Conservation (phyloP, 768 basidiomycete genomes). For the Lyophyllum semitale region DNA sequence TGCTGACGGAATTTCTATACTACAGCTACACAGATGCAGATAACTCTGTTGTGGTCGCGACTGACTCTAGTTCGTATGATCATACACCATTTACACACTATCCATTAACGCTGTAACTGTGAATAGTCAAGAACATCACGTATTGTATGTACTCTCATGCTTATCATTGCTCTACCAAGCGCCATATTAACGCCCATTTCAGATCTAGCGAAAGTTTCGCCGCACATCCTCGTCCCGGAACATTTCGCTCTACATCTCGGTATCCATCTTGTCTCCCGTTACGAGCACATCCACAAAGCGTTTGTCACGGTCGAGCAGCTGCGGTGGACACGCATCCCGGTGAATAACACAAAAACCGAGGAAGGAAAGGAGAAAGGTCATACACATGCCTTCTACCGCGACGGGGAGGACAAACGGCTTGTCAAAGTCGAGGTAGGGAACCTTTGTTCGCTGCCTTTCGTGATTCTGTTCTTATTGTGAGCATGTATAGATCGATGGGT, state of each 20-base stretch:
- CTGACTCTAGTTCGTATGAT: slow-evolving; percentile 75
- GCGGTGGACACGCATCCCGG: slow-evolving; percentile 79
- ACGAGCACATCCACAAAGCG: slow-evolving; percentile 72
- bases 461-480: background rate
- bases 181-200: background rate
- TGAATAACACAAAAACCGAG: slow-evolving; percentile 39
- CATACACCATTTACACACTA: background rate
- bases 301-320: slow-evolving; percentile 76
- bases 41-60: slow-evolving; percentile 86
- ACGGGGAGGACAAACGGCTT: slow-evolving; percentile 87
- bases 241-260: slow-evolving; percentile 88
- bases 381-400: slow-evolving; percentile 80
- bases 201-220: slow-evolving; percentile 89
- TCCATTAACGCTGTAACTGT: background rate
- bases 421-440: slow-evolving; percentile 56
- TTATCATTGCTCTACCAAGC: background rate
- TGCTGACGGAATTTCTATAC: background rate
- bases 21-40: slow-evolving; percentile 84
- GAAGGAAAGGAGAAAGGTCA: slow-evolving; percentile 51
- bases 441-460: background rate
- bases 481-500: background rate
- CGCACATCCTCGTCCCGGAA: slow-evolving; percentile 81
- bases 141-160: slow-evolving; percentile 47
- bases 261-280: slow-evolving; percentile 78
- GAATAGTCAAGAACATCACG: slow-evolving; percentile 66